Evolutionary conservation across 2,329 filamentous ascomycete genomes (phyloP), one percentile per base, ranked within the genome.

Genomic region (Fusarium pseudonygamai): DNA sequence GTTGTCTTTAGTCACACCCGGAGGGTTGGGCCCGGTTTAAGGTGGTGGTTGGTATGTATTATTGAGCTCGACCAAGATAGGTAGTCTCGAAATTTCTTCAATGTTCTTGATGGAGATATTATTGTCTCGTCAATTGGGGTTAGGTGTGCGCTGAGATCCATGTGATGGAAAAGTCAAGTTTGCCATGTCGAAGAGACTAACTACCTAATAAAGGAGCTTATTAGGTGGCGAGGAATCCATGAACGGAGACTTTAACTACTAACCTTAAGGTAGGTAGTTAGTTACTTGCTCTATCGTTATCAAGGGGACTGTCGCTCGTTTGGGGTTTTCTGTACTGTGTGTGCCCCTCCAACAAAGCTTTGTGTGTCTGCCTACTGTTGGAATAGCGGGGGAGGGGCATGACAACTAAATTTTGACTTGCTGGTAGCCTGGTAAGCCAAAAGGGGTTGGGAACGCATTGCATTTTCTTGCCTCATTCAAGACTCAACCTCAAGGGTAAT

Each of bases 1-100:
- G 43, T 47, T 52, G 46, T 43, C 72, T 42, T 77, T 77, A 76
- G 75, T 77, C 75, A 77, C 74, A 52, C 45, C 28, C 45, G 36
- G 40, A 65, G 46, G 50, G 60, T 64, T 65, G 45, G 68, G 57
- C 71, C 49, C 36, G 57, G 34, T 52, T 62, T 40, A 59, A 58
- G 55, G 65, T 40, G 39, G 30, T 36, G 61, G 28, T 28, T 36
- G 61, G 28, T 28, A 28, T 28, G 32, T 37, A 53, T 26, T n/a
- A 24, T 34, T 43, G 22, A 26, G 47, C 30, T 50, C 16, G 22
- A 15, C 18, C 8, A 55, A 50, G 36, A n/a, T 20, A 26, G 34
- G 22, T 32, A 34, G 47, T 69, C 40, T 64, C 22, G 58, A 72
- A 64, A 45, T 63, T 68, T 67, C 57, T 57, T 42, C 18, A 22